Conservation (phyloP, 2,329 filamentous ascomycete genomes). For the Penicillium digitatum region DNA sequence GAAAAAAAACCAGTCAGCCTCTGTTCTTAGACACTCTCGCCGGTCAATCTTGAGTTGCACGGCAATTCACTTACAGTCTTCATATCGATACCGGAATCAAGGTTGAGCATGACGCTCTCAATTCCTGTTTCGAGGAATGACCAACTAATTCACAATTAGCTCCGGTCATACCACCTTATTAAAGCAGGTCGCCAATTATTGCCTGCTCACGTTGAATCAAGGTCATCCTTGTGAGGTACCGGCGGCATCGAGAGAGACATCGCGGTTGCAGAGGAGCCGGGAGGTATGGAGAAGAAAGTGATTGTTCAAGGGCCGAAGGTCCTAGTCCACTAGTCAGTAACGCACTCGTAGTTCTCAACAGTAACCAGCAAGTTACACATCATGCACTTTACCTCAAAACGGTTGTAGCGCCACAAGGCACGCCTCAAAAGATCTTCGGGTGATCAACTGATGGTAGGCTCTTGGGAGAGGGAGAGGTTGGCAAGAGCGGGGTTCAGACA, state of each 20-base stretch:
- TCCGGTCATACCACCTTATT: neutral
- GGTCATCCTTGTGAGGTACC: slow-evolving; percentile 55
- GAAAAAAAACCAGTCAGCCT: slow-evolving; percentile 16
- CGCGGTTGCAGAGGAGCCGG: slow-evolving; percentile 12
- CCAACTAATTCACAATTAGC: slow-evolving; percentile 60
- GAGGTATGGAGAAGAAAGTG: neutral
- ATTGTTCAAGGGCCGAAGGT: slow-evolving; percentile 4
- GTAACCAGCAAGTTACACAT: neutral
- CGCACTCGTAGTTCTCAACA: neutral
- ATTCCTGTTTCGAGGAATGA: slow-evolving; percentile 82
- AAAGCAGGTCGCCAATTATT: neutral
- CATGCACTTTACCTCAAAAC: slow-evolving; percentile 2
- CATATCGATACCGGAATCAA: slow-evolving; percentile 92
- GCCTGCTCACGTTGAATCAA: slow-evolving; percentile 57
- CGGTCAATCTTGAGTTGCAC: neutral
- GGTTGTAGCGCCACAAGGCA: slow-evolving; percentile 18
- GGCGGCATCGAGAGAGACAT: slow-evolving; percentile 42
- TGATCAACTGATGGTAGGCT: neutral
- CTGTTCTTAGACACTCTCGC: neutral
- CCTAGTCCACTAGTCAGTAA: neutral
- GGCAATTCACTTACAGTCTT: slow-evolving; percentile 58
- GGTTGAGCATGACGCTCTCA: slow-evolving; percentile 85
- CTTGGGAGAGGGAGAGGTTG: neutral
- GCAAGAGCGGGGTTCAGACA: neutral
- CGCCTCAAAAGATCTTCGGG: slow-evolving; percentile 8